Evolutionary conservation across 805 yeast species (phyloP).

Genomic region (Ogataea thermomethanolica): DNA sequence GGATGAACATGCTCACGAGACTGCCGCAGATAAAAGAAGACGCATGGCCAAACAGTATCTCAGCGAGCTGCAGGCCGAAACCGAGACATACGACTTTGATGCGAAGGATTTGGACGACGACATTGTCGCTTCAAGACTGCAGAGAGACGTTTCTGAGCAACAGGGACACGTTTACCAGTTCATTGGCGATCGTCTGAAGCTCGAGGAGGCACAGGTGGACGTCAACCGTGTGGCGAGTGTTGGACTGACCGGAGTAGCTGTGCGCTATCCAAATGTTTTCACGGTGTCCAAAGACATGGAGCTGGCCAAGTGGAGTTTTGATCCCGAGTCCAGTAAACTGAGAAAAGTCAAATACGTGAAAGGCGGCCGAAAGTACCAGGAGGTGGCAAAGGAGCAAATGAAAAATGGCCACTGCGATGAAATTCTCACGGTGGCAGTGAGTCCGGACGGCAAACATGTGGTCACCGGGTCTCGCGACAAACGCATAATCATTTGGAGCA

Average conservation of each 20-base stretch:
- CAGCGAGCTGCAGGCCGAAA: conserved; percentile 67
- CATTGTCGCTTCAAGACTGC: conserved; percentile 73
- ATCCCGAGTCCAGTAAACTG: conserved; percentile 55
- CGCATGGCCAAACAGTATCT: conserved; percentile 91
- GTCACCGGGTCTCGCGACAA: conserved; percentile 90
- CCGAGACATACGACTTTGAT: conserved; percentile 58
- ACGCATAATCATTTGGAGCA: conserved; percentile 80
- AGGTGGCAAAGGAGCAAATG: conserved; percentile 45
- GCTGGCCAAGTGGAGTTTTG: conserved; percentile 75
- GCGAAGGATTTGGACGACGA: conserved; percentile 91
- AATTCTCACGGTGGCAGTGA: conserved; percentile 73
- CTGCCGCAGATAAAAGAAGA: conserved; percentile 90
- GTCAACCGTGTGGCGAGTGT: conserved; percentile 60
- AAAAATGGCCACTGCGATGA: conserved; percentile 75
- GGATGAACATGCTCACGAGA: conserved; percentile 71
- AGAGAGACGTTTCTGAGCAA: conserved; percentile 84
- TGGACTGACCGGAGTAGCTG: conserved; percentile 54
- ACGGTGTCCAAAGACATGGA: conserved; percentile 81
- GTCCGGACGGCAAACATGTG: conserved; percentile 82
- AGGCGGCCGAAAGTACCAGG: conserved; percentile 53
- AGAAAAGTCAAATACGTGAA: conserved; percentile 57
- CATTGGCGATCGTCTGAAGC: conserved; percentile 48
- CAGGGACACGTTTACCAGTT: conserved; percentile 79
- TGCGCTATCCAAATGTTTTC: conserved; percentile 59
- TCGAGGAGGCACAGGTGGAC: conserved; percentile 40